phyloP scores from a whole-genome alignment of 805 yeast genomes.

The Suhomyces tanzawaensis region DNA sequence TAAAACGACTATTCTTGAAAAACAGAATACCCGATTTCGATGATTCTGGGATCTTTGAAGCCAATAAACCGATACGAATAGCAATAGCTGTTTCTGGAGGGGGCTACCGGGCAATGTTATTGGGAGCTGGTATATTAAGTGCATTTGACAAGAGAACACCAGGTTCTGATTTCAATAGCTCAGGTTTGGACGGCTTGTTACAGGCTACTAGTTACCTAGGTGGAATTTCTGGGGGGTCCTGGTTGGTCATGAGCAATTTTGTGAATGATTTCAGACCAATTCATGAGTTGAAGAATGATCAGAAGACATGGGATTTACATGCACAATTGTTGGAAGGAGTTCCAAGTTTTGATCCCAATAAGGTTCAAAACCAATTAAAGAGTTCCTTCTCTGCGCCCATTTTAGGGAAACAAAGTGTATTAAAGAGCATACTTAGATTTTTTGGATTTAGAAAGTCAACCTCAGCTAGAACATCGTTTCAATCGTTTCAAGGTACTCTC shows the following conservation, averaged over 20 bases:
- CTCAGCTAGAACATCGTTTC: background rate
- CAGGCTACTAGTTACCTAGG: slow-evolving; percentile 57
- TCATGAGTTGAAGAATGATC: slow-evolving; percentile 17
- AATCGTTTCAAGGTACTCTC: background rate
- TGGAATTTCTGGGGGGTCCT: slow-evolving; percentile 72
- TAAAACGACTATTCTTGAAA: slow-evolving; percentile 26
- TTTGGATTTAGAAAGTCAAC: slow-evolving; percentile 3
- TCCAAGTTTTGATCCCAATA: slow-evolving; percentile 46
- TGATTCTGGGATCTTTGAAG: slow-evolving; percentile 13
- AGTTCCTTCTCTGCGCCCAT: background rate
- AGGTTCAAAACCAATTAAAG: background rate
- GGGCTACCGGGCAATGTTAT: slow-evolving; percentile 58
- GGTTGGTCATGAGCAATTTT: slow-evolving; percentile 55
- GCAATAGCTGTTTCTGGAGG: slow-evolving; percentile 51
- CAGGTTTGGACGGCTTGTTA: slow-evolving; percentile 47
- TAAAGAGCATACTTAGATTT: background rate
- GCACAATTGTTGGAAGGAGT: slow-evolving; percentile 55
- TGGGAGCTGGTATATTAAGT: slow-evolving; percentile 53
- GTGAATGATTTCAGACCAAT: slow-evolving; percentile 31
- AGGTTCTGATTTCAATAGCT: slow-evolving; percentile 16
- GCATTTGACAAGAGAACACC: slow-evolving; percentile 50
- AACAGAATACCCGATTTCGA: slow-evolving; percentile 32
- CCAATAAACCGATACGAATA: slow-evolving; percentile 20
- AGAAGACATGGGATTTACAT: slow-evolving; percentile 40
- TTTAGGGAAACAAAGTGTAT: background rate